Evolutionary conservation across 73 alveolate species (phyloP).

Genomic region (Paramecium pentaurelia): DNA sequence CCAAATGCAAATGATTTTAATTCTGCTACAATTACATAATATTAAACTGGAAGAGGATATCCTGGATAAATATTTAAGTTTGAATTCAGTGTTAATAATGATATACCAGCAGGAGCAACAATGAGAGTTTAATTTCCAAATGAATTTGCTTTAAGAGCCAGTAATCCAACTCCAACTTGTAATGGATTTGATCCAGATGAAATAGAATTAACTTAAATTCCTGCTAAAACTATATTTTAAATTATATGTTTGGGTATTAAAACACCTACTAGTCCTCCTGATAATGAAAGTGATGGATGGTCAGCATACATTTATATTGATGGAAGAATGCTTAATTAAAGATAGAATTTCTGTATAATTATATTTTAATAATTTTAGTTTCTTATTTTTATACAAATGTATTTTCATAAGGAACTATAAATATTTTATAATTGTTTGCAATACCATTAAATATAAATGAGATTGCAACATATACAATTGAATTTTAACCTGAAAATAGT

Average conservation of each 20-base stretch:
- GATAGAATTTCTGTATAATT: neutral
- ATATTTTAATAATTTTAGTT: neutral
- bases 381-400: neutral
- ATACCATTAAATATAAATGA: slow-evolving; percentile 49
- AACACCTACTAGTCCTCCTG: neutral
- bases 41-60: slow-evolving; percentile 52
- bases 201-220: neutral
- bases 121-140: slow-evolving; percentile 57
- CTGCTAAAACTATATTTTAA: neutral
- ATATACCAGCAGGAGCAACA: slow-evolving; percentile 38
- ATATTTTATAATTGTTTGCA: neutral
- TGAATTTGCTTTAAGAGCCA: neutral
- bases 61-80: slow-evolving; percentile 24
- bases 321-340: neutral
- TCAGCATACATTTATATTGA: neutral
- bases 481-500: neutral
- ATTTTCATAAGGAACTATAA: slow-evolving; percentile 6
- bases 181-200: neutral
- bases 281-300: slow-evolving; percentile 26
- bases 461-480: slow-evolving; percentile 31
- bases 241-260: neutral
- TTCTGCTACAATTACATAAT: neutral
- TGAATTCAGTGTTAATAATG: slow-evolving; percentile 17
- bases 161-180: slow-evolving; percentile 49
- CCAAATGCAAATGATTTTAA: slow-evolving; percentile 14